Evolutionary conservation across 1,284 basidiomycete species (phyloP), one percentile per base, ranked within the genome.

Genomic region (Cryptococcus hybrid): DNA sequence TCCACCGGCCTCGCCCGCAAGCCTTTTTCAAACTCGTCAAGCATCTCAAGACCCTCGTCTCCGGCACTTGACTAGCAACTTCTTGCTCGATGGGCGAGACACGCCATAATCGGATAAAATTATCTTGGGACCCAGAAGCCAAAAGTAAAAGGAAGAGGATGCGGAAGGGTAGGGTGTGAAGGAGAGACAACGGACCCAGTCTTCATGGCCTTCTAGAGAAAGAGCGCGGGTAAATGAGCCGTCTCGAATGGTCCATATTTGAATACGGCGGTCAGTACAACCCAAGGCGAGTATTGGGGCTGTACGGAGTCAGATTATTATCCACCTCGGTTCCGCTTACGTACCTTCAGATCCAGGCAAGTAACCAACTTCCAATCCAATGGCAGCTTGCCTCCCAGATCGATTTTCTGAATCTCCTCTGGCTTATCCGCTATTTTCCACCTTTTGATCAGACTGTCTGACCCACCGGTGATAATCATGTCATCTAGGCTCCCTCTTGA

Each of bases 51-150:
- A 13, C 69, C 68, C 30, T 36, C 47, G n/a, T 44, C 24, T 34
- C 24, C 35, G 7, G 3, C 7, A 46, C 51, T 30, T 24, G 15
- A 18, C 18, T 18, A 51, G 40, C 15, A 58, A 73, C 73, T 55
- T 68, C 71, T 60, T 81, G 62, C 58, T 85, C 82, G 47, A 91
- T 49, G 5, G 65, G 47, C 2, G 75, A 66, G 49, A 81, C 85
- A 58, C 87, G 87, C 93, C 93, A 97, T 4, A 97, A 78, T 39
- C 93, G 86, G 55, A 96, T 89, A 42, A 90, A 93, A n/a, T 86
- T 85, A 73, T 97, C 94, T 77, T 96, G 93, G 3, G 92, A 92
- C 1, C 91, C 94, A 12, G 92, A 93, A 1, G 94, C 92, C 15
- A 97, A 81, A 0, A 82, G 85, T 63, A 82, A 61, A 54, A 52